phyloP scores from a whole-genome alignment of 306 rosid species.

The Prunus fruticosa region DNA sequence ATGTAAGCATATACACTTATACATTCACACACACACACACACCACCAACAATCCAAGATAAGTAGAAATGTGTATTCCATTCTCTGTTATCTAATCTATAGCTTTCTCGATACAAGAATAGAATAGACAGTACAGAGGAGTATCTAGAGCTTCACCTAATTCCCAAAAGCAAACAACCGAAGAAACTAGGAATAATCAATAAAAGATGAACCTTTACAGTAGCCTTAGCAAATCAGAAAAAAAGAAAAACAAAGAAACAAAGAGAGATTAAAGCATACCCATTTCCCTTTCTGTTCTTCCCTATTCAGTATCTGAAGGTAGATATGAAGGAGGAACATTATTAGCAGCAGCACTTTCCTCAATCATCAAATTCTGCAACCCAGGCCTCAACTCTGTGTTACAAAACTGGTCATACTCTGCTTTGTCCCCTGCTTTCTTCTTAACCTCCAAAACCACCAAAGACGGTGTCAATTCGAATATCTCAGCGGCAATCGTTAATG shows the following conservation, averaged over 20 bases:
- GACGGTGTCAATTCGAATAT: constrained; percentile 75
- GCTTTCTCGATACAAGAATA: constrained; percentile 34
- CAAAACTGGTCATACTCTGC: constrained; percentile 73
- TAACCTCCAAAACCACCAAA: constrained; percentile 82
- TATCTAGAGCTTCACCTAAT: constrained; percentile 32
- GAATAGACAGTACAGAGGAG: constrained; percentile 24
- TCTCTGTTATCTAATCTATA: constrained; percentile 27
- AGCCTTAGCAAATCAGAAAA: constrained; percentile 16
- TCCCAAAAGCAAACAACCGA: constrained; percentile 35
- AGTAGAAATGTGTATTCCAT: constrained; percentile 19
- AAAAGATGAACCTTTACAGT: constrained; percentile 33
- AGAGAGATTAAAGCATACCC: constrained; percentile 25
- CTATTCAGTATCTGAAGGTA: constrained; percentile 32
- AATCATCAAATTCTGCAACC: constrained; percentile 51
- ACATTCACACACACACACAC: not conserved
- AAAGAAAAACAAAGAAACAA: not conserved
- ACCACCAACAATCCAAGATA: not conserved
- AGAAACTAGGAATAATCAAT: constrained; percentile 10
- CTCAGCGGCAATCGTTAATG: constrained; percentile 84
- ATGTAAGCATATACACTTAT: not conserved
- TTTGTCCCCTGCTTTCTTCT: constrained; percentile 83
- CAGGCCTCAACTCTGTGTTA: constrained; percentile 60
- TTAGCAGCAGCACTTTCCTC: constrained; percentile 37
- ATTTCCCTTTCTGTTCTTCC: constrained; percentile 5
- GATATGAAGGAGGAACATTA: constrained; percentile 25